A percentile compares a stretch with the other conserved stretches of the same genome.
Evolutionary conservation across 2,329 filamentous ascomycete species (phyloP).

Genomic region (Pestalotiopsis sp.): DNA sequence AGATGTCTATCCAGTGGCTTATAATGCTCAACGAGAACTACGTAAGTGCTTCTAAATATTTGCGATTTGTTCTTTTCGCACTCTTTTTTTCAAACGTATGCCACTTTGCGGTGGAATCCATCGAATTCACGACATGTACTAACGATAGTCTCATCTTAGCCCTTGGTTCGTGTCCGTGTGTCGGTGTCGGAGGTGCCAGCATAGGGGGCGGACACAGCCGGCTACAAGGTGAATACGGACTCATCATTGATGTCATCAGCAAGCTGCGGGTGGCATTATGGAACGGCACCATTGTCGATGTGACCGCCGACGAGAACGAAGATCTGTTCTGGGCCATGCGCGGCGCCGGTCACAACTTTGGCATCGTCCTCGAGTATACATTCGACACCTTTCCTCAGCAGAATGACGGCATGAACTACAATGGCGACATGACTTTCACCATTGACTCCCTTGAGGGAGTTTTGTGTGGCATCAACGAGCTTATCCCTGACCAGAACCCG

Average conservation of each 20-base stretch:
- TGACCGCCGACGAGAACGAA: background rate
- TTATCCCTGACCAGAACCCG: background rate
- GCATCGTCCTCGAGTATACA: constrained; percentile 20
- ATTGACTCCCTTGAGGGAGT: background rate
- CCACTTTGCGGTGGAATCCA: too few relatives aligned
- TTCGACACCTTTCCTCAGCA: background rate
- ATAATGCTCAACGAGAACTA: constrained; percentile 5
- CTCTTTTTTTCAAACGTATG: too few relatives aligned
- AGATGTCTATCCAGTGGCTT: constrained; percentile 28
- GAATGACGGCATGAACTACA: constrained; percentile 5
- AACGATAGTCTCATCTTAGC: background rate
- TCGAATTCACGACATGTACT: background rate
- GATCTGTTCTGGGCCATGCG: constrained; percentile 24
- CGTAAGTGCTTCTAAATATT: background rate
- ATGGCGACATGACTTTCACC: constrained; percentile 7
- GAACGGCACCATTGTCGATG: constrained; percentile 9
- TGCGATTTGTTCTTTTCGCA: background rate
- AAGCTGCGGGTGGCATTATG: background rate
- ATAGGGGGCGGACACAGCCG: constrained; percentile 8
- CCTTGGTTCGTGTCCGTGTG: constrained; percentile 3
- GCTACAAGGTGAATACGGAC: background rate
- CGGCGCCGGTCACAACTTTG: constrained; percentile 26
- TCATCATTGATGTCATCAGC: background rate
- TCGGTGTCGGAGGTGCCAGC: constrained; percentile 5
- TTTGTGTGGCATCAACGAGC: background rate